Base-by-base conservation (phyloP, 1,139 yeast genomes). In the Blastobotrys apis region DNA sequence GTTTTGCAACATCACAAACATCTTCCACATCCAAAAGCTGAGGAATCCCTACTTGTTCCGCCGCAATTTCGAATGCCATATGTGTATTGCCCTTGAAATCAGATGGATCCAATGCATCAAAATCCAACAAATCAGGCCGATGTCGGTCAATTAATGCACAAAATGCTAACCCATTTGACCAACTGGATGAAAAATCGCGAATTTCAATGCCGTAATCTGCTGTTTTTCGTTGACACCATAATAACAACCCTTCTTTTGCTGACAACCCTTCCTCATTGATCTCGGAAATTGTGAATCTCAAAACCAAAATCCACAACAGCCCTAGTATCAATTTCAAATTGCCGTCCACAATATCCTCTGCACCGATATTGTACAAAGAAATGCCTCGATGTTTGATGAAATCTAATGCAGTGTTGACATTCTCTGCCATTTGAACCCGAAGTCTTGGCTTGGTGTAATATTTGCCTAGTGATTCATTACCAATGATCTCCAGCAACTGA, bases 321-420 rank as follows among this genome's bases (percentile, higher is more conserved):
- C 87, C 87, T 51, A 81, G 62, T n/a, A 78, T 75, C 37, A 80
- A 63, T 57, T 82, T 82, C 42, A 71, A 61, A 56, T 81, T 77
- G 1, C 84, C 84, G 40, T 80, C 85, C 20, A 75, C 71, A 19
- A 82, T 73, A 60, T 80, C 83, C 43, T 80, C 84, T n/a, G 86
- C 78, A 21, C 84, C 81, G 39, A 82, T 77, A 53, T 76, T 75
- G 53, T 74, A 69, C 29, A 77, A 67, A 50, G 76, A 77, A 35
- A 82, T 67, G 19, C 77, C 72, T 26, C 76, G 69, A 36, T 75
- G 70, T 46, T 74, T 71, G 47, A 80, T 67, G 56, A 74, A 80
- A 45, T 77, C 75, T 45, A 82, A 66, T 12, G 78, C 74, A 44
- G 73, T 76, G 51, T 74, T 73, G 42, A 81, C 65, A 58, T 82